Percentiles rank a stretch among this genome's conserved stretches.
Conservation (phyloP, 1,284 basidiomycete genomes). For the Apiotrichum montevideense region DNA sequence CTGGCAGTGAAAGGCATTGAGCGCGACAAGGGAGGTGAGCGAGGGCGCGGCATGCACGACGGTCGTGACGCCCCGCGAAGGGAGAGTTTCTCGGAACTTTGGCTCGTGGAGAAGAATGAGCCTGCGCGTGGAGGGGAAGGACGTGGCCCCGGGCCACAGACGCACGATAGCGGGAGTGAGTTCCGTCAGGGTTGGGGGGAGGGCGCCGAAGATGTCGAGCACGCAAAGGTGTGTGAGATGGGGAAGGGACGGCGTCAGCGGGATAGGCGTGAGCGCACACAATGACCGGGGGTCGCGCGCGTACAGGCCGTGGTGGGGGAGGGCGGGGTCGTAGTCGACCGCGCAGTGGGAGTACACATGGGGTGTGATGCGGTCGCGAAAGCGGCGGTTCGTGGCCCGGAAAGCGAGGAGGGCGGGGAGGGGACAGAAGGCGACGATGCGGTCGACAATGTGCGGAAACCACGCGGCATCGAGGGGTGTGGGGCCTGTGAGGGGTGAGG, state of each 20-base stretch:
- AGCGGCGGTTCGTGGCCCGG: slow-evolving; percentile 1
- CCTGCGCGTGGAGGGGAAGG: not conserved
- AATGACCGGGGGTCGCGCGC: not conserved
- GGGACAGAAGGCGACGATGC: not conserved
- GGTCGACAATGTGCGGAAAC: slow-evolving; percentile 10
- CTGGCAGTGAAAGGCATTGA: not conserved
- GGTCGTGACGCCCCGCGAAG: not conserved
- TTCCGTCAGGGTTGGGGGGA: not conserved
- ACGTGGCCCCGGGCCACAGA: not conserved
- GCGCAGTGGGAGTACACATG: not conserved
- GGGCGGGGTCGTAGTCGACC: not conserved
- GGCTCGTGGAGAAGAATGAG: not conserved
- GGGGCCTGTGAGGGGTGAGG: too few species aligned
- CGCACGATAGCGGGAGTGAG: not conserved
- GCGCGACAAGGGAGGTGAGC: not conserved
- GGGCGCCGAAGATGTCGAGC: not conserved
- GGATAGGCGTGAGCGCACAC: not conserved
- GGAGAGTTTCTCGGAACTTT: not conserved
- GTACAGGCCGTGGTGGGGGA: not conserved
- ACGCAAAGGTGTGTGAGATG: not conserved
- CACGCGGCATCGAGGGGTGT: slow-evolving; percentile 4
- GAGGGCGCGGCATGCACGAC: not conserved
- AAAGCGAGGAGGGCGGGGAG: not conserved
- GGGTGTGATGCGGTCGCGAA: slow-evolving; percentile 1
- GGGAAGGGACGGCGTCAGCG: not conserved